These are phyloP conservation scores for Pezicula radicicola DNA, from an alignment of 2,329 filamentous ascomycete species.

Conservation along the genomic window DNA sequence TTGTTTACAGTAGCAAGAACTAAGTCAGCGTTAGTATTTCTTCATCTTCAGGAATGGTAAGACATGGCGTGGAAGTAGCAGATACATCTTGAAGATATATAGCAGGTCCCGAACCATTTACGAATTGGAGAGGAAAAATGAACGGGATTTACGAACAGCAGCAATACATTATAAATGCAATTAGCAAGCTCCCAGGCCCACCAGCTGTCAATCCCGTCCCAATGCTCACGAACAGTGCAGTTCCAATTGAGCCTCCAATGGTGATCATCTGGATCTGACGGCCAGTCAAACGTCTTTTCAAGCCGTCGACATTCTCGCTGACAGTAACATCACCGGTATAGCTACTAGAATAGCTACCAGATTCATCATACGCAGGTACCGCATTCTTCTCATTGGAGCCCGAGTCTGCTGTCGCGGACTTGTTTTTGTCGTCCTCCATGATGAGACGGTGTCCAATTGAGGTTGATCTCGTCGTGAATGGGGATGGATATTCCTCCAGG, in stretches of 20 bases:
- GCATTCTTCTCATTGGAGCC: conserved; percentile 9
- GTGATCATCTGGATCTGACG: conserved; percentile 47
- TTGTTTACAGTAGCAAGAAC: conserved; percentile 15
- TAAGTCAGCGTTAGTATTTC: too few species aligned
- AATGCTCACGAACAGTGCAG: conserved; percentile 44
- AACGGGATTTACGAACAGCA: conserved; percentile 22
- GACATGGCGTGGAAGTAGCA: too few species aligned
- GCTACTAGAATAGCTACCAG: conserved; percentile 4
- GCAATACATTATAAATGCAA: conserved; percentile 40
- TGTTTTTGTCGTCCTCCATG: conserved; percentile 17
- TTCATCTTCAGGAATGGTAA: too few species aligned
- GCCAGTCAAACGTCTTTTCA: conserved; percentile 34
- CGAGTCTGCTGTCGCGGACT: conserved; percentile 1
- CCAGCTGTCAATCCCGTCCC: conserved; percentile 36
- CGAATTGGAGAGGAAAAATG: too few species aligned
- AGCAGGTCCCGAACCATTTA: too few species aligned
- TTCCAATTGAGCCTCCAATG: conserved; percentile 45
- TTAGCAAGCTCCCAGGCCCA: conserved; percentile 34
- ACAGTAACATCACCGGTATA: conserved; percentile 1
- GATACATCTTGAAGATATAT: too few species aligned
- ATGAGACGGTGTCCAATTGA: not conserved
- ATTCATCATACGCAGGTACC: conserved; percentile 8
- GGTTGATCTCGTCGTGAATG: too few species aligned
- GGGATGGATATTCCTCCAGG: too few species aligned
- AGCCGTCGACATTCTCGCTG: conserved; percentile 17